Evolutionary conservation across 2,329 filamentous ascomycete species (phyloP).

Genomic region (Lachnum nothofagi): DNA sequence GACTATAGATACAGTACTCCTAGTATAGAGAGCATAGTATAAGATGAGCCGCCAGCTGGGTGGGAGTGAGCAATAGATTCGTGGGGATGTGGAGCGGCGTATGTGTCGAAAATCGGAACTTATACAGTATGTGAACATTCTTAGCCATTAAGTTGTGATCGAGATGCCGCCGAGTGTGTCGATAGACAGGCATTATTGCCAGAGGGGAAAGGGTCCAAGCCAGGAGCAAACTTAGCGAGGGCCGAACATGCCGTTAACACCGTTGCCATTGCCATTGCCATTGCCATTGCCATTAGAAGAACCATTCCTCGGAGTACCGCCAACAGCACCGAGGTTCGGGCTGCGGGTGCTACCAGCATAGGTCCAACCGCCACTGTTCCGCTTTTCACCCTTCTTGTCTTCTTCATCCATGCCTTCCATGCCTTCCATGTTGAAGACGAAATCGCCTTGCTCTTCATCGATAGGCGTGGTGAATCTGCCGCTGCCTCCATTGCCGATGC

Average conservation of each 20-base stretch:
- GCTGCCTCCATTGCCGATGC: slow-evolving; percentile 39
- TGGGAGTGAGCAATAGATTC: too few species aligned
- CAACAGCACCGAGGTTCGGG: slow-evolving; percentile 22
- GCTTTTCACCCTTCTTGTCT: slow-evolving; percentile 42
- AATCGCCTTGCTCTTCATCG: slow-evolving; percentile 59
- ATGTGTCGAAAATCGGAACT: too few species aligned
- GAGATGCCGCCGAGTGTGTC: too few species aligned
- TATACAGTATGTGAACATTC: too few species aligned
- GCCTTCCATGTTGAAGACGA: slow-evolving; percentile 62
- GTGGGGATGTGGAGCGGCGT: too few species aligned
- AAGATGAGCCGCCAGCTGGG: too few species aligned
- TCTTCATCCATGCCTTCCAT: slow-evolving; percentile 57
- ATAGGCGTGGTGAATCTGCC: slow-evolving; percentile 60
- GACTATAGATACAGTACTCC: too few species aligned
- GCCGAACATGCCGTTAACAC: slow-evolving; percentile 12
- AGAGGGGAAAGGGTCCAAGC: background rate
- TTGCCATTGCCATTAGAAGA: slow-evolving; percentile 14
- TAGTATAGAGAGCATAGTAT: too few species aligned
- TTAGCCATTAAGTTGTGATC: too few species aligned
- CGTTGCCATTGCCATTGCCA: too few species aligned
- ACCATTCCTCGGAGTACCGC: slow-evolving; percentile 13
- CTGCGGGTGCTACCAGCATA: slow-evolving; percentile 22
- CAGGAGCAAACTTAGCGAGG: slow-evolving; percentile 2
- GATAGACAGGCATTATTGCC: too few species aligned
- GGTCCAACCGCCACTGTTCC: slow-evolving; percentile 31